Evolutionary conservation across 2,329 filamentous ascomycete genomes (phyloP), one percentile per base, ranked within the genome.

Genomic region (Pseudophaeomoniella oleicola): DNA sequence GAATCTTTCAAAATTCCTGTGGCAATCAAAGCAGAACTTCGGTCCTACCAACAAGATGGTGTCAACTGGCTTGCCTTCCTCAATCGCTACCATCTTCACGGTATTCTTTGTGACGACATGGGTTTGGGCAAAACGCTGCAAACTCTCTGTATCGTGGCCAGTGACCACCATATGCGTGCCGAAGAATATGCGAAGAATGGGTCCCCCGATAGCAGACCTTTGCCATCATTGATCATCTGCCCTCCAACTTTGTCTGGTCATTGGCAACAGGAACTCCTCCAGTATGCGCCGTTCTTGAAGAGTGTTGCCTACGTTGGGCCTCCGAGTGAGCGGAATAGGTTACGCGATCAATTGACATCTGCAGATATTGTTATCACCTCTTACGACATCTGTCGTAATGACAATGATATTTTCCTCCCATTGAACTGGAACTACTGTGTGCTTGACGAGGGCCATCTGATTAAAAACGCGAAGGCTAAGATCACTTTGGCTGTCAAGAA

Each of bases 71-170:
- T 98, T 36, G 79, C 92, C 39, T 98, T 98, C 63, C 77, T 98
- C 47, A 98, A 98, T 56, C 87, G 87, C 39, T 98, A 96, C 55
- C 88, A 98, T 50, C 74, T 98, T 2, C 92, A 98, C 49, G 90
- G 90, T 34, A 94, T 98, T 57, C 82, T 98, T 41, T 98, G 90
- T 54, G 90, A 98, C 52, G 90, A 98, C 56, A 98, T 98, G 90
- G 90, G 90, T 51, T 80, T 98, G 17, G 90, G 90, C 35, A 98
- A 98, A 64, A 98, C 90, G 1, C 64, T 98, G 9, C 90, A 98
- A 57, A 98, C 92, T 0, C 74, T 98, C 15, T 98, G 90, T 58
- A 98, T 98, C 50, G 87, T 98, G 31, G 88, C 90, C 6, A 96
- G 87, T 59, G 90, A 98, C 54, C 90, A 98, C 53, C 88, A 98